phyloP scores from a whole-genome alignment of 495 filamentous ascomycete genomes.

The Trichoderma virens region DNA sequence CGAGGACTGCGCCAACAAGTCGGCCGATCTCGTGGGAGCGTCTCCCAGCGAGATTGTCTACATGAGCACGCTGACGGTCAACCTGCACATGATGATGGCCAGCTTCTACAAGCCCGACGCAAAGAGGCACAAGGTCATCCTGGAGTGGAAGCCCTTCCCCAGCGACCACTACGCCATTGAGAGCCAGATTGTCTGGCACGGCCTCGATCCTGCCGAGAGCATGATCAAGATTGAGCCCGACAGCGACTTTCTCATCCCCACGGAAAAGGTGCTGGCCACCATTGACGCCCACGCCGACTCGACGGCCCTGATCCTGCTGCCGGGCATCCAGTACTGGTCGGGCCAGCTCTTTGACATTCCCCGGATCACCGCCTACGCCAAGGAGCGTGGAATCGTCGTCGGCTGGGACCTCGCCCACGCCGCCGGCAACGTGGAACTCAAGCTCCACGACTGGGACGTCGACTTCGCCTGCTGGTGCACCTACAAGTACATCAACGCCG shows the following conservation, averaged over 20 bases:
- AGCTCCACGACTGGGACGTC: slow-evolving; percentile 86
- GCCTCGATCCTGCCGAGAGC: slow-evolving; percentile 55
- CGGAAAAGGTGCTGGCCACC: slow-evolving; percentile 62
- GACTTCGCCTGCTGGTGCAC: slow-evolving; percentile 97
- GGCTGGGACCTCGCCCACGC: slow-evolving; percentile 97
- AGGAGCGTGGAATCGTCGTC: slow-evolving; percentile 64
- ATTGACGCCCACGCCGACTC: slow-evolving; percentile 69
- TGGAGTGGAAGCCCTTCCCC: slow-evolving; percentile 92
- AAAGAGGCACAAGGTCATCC: slow-evolving; percentile 77
- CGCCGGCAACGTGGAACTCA: slow-evolving; percentile 78
- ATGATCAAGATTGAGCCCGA: slow-evolving; percentile 63
- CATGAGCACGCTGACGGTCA: slow-evolving; percentile 90
- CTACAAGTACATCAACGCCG: slow-evolving; percentile 94
- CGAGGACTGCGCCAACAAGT: slow-evolving; percentile 58
- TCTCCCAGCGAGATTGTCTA: slow-evolving; percentile 71
- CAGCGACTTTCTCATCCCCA: slow-evolving; percentile 50
- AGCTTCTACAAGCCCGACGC: slow-evolving; percentile 80
- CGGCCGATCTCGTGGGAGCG: slow-evolving; percentile 84
- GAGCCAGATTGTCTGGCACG: slow-evolving; percentile 77
- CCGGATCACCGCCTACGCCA: slow-evolving; percentile 74
- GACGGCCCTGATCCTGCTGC: slow-evolving; percentile 76
- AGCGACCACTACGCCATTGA: slow-evolving; percentile 90
- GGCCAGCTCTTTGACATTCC: slow-evolving; percentile 86
- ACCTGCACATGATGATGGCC: slow-evolving; percentile 84
- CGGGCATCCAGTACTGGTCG: slow-evolving; percentile 91